Base-by-base conservation (phyloP, 1,284 basidiomycete genomes). In the Papiliotrema nemorosa region DNA sequence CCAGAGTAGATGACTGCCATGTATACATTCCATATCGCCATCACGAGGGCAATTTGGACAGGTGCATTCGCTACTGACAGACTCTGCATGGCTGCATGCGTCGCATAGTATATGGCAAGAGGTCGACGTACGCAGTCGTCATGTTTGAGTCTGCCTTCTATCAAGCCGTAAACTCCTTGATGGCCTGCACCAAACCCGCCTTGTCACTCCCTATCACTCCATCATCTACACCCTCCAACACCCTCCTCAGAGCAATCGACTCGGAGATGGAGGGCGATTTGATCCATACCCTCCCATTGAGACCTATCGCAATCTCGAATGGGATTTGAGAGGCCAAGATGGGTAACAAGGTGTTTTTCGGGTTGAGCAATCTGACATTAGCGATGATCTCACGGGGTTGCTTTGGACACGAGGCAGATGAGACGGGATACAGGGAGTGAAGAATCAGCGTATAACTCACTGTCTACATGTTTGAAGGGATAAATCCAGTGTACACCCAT, bases 281-380 rank as follows among this genome's bases (percentile, higher is more conserved):
- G 61, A 79, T 64, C 78, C 78, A 79, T 47, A 79, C 63, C 9
- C 75, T 63, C 0, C 77, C 78, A 53, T 79, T 79, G 41, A 77
- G 64, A 0, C 77, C 78, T 14, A 78, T 74, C 1, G 76, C 76
- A 0, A 75, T 70, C 55, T 79, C 78, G 59, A 78, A 79, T 1
- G 76, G 72, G 31, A 69, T 69, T 44, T 61, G 61, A 24, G 56
- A 62, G n/a, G 63, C 68, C 22, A 62, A 63, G 13, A 57, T 42
- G 2, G 62, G 61, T 10, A 78, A 62, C 16, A 77, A 52, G 2
- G 71, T 67, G 59, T 70, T 63, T 49, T 74, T 69, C 6, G 75
- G 70, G 24, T 60, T 65, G 13, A 78, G 64, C 18, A 78, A 61
- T 29, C 76, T 77, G 54, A 4, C 9, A 44, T 44, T 31, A 21